phyloP scores from a whole-genome alignment of 202 grass and related monocot species.

The Panicum hallii region DNA sequence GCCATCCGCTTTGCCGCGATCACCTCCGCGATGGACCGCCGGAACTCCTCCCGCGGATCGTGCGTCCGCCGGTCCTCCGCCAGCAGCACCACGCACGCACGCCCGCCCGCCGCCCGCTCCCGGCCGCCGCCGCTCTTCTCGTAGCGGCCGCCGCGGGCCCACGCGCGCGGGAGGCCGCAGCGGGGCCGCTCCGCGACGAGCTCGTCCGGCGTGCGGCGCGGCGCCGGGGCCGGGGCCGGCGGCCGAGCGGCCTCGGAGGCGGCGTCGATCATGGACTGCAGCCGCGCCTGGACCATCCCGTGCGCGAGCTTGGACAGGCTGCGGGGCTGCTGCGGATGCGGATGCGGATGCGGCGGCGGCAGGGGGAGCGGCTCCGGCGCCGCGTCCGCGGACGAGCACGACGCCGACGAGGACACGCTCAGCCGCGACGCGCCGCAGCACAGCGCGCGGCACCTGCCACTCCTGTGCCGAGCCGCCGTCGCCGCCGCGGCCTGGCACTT shows the following conservation, averaged over 20 bases:
- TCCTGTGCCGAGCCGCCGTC: slow-evolving; percentile 34
- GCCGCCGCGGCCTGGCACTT: not conserved
- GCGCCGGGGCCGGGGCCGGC: not conserved
- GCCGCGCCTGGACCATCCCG: slow-evolving; percentile 77
- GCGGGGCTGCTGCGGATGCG: slow-evolving; percentile 28
- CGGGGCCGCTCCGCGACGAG: slow-evolving; percentile 7
- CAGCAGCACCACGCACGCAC: slow-evolving; percentile 66
- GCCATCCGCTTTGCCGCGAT: slow-evolving; percentile 77
- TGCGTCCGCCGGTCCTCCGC: slow-evolving; percentile 75
- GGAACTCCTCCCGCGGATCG: slow-evolving; percentile 77
- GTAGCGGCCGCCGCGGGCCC: not conserved
- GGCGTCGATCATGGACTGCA: slow-evolving; percentile 67
- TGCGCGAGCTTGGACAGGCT: slow-evolving; percentile 65
- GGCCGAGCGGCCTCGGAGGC: not conserved
- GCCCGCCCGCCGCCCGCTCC: slow-evolving; percentile 18
- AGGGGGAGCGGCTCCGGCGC: slow-evolving; percentile 6
- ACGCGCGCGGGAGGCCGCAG: slow-evolving; percentile 15
- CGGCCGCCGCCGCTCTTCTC: not conserved
- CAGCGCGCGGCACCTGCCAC: slow-evolving; percentile 65
- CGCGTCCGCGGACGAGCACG: slow-evolving; percentile 49
- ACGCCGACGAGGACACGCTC: slow-evolving; percentile 71
- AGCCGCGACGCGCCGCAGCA: slow-evolving; percentile 72
- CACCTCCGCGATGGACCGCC: slow-evolving; percentile 78
- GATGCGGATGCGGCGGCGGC: not conserved
- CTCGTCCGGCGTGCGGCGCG: not conserved